phyloP scores from a whole-genome alignment of 139 green algal species.

The Gonium pectorale region DNA sequence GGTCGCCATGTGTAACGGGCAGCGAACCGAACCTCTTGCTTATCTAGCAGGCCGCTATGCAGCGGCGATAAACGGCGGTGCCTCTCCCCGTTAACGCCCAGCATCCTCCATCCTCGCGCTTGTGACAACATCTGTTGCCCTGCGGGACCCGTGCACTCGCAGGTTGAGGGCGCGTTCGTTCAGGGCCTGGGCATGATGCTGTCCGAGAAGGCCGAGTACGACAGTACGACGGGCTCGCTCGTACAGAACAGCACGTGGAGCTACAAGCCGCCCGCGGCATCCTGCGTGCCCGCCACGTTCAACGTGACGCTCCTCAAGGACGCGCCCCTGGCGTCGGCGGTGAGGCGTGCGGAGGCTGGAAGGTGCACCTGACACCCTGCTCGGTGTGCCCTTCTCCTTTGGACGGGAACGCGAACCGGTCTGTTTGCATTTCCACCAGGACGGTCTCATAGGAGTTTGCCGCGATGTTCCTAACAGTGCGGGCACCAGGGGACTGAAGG shows the following conservation, averaged over 20 bases:
- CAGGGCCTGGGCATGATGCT: slow-evolving; percentile 52
- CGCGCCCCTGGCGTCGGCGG: slow-evolving; percentile 48
- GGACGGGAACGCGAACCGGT: too few relatives aligned
- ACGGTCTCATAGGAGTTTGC: too few relatives aligned
- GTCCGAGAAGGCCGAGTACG: slow-evolving; percentile 24
- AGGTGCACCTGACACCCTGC: not conserved
- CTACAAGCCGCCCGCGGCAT: slow-evolving; percentile 48
- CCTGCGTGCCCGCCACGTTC: slow-evolving; percentile 39
- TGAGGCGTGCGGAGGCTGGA: slow-evolving; percentile 22
- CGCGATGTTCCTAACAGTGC: too few relatives aligned
- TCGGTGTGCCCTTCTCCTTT: not conserved
- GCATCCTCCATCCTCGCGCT: too few relatives aligned
- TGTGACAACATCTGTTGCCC: too few relatives aligned
- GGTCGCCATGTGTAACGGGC: too few relatives aligned
- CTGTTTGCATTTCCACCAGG: too few relatives aligned
- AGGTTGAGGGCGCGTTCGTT: slow-evolving; percentile 56
- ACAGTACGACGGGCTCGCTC: slow-evolving; percentile 16
- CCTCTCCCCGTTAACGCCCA: too few relatives aligned
- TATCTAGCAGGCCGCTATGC: too few relatives aligned
- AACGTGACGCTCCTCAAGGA: slow-evolving; percentile 45
- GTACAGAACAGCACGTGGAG: slow-evolving; percentile 49
- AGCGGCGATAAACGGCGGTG: too few relatives aligned
- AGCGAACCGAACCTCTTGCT: too few relatives aligned
- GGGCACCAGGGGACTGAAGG: too few relatives aligned
- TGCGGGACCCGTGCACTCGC: not conserved